Conservation (phyloP, 441 rosid species). For the Monsonia emarginata region DNA sequence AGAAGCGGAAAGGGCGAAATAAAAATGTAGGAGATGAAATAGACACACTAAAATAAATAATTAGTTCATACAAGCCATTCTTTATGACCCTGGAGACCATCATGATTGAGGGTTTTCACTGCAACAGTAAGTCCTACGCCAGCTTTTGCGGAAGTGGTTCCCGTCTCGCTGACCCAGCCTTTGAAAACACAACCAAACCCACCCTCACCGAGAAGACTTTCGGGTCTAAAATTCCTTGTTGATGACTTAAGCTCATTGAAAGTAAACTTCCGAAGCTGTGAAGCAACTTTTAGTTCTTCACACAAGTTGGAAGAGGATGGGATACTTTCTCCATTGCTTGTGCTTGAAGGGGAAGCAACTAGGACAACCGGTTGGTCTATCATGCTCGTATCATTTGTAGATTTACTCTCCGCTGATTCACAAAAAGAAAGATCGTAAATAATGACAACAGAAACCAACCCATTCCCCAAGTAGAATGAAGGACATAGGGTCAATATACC, state of each 20-base stretch:
- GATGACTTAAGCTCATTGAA: constrained; percentile 25
- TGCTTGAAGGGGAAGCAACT: constrained; percentile 5
- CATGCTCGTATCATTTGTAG: constrained; percentile 4
- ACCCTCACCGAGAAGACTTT: constrained; percentile 26
- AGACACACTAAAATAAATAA: not conserved
- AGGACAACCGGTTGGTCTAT: constrained; percentile 3
- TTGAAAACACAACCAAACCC: constrained; percentile 30
- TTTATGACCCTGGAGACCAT: constrained; percentile 31
- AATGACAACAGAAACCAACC: too few species aligned
- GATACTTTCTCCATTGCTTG: constrained; percentile 18
- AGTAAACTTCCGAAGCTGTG: constrained; percentile 26
- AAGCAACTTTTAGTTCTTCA: constrained; percentile 24
- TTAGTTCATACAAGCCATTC: constrained; percentile 27
- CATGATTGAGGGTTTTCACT: constrained; percentile 25
- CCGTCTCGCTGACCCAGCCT: constrained; percentile 22
- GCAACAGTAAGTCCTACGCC: constrained; percentile 26
- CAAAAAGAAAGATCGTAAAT: not conserved
- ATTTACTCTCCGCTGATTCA: constrained; percentile 11
- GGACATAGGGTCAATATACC: too few species aligned
- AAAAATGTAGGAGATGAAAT: not conserved
- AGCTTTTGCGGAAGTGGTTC: constrained; percentile 17
- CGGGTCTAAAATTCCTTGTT: constrained; percentile 22
- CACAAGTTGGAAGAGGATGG: constrained; percentile 20
- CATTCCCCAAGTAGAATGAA: too few species aligned
- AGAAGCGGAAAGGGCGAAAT: not conserved